phyloP scores from a whole-genome alignment of 2,329 filamentous ascomycete species.

The Trichoderma atroviride region DNA sequence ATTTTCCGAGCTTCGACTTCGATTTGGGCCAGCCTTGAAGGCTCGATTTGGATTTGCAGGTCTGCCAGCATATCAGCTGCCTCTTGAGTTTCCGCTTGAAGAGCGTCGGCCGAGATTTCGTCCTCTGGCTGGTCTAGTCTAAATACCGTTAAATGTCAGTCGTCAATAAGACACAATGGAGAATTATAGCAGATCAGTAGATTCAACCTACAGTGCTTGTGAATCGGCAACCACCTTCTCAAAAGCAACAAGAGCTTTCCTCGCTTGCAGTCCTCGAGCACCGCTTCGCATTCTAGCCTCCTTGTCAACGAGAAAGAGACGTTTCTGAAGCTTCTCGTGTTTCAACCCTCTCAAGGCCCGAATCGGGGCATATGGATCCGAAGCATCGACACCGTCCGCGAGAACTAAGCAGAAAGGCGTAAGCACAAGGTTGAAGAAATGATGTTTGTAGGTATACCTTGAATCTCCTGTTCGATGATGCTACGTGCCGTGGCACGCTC shows the following conservation, averaged over 20 bases:
- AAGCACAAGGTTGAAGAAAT: too few species aligned
- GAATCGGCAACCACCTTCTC: conserved; percentile 69
- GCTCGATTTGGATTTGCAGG: conserved; percentile 68
- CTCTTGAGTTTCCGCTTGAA: conserved; percentile 68
- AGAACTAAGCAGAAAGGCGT: conserved; percentile 49
- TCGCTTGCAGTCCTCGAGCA: conserved; percentile 70
- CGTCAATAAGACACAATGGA: background rate
- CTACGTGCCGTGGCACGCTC: conserved; percentile 60
- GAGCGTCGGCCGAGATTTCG: conserved; percentile 56
- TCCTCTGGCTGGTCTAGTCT: conserved; percentile 56
- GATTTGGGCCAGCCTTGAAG: conserved; percentile 63
- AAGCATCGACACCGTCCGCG: conserved; percentile 59
- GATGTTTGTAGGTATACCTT: conserved; percentile 45
- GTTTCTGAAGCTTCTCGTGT: conserved; percentile 63
- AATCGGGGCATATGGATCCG: conserved; percentile 61
- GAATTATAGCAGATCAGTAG: background rate
- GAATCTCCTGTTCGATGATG: conserved; percentile 62
- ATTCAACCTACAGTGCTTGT: conserved; percentile 48
- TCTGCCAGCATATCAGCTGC: conserved; percentile 71
- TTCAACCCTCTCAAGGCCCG: conserved; percentile 63
- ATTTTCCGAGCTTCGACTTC: conserved; percentile 68
- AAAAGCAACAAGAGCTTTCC: conserved; percentile 71
- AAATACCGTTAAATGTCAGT: background rate
- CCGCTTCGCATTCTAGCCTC: conserved; percentile 75
- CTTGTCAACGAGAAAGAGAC: conserved; percentile 70